Evolutionary conservation across 2,329 filamentous ascomycete species (phyloP), one percentile per base, ranked within the genome.

Genomic region (Alternaria sp.): DNA sequence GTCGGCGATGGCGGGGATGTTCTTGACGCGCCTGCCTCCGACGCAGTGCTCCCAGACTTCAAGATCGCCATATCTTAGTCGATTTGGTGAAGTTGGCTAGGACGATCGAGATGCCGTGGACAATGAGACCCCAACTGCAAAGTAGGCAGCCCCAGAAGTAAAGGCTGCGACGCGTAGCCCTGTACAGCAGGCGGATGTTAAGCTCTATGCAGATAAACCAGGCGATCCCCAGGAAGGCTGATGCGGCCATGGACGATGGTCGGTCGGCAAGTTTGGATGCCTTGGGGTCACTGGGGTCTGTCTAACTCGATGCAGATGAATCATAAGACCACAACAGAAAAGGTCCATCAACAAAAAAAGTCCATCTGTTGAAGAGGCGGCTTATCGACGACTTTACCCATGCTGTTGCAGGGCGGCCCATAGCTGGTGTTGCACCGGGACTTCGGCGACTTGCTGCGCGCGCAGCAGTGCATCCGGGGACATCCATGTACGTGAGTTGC

Each of bases 141-240:
- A 69, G 23, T 3, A 70, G 26, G 51, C 65, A 71, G n/a, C 78
- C 79, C 82, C 81, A 84, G 69, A 84, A 85, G 69, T 85, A 85
- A 5, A 82, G 75, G 3, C 83, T 82, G 43, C 79, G 81, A 11
- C 78, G 75, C 19, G 81, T 66, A 62, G 80, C 77, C n/a, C 65
- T 57, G 8, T 66, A 26, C 4, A 71, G 43, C 45, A 84, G 79
- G 57, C 83, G 72, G 25, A 83, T 71, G 43, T 82, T 77, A 26
- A 85, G 73, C 67, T 85, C 83, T 28, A 81, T 61, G 47, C 75
- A 74, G 36, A 80, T 72, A 61, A 79, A 82, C 62, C 77, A 74
- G 3, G 72, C 66, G 17, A 77, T 69, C 21, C 69, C 74, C 12
- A 68, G 12, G 26, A 62, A 67, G 1, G 63, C 65, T 12, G 57